A percentile compares a stretch with the other conserved stretches of the same genome.
These are phyloP conservation scores for Miscanthus lutarioriparius DNA, from an alignment of 176 grass and related monocot species.

Conservation along the genomic window DNA sequence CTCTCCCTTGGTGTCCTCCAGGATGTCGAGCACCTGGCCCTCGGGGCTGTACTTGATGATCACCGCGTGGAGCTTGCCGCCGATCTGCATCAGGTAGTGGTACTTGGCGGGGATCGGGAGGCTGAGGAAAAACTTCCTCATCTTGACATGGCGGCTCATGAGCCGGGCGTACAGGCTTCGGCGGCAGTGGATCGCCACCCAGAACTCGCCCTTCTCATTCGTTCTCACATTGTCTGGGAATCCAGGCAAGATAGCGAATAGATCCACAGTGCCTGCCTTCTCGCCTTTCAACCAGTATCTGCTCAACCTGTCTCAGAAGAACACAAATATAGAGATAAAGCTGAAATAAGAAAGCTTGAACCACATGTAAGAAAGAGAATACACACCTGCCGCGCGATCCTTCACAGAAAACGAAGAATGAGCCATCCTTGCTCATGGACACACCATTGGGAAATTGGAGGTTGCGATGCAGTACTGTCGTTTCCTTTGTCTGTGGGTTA, in stretches of 20 bases:
- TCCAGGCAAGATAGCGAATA: slow-evolving; percentile 74
- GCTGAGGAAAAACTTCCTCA: slow-evolving; percentile 79
- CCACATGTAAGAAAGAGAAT: slow-evolving; percentile 9
- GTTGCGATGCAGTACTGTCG: slow-evolving; percentile 63
- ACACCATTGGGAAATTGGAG: slow-evolving; percentile 94
- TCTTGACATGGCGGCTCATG: slow-evolving; percentile 32
- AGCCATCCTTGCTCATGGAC: slow-evolving; percentile 81
- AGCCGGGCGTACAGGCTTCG: slow-evolving; percentile 59
- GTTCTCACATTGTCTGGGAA: slow-evolving; percentile 90
- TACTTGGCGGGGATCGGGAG: slow-evolving; percentile 78
- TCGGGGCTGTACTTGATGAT: slow-evolving; percentile 77
- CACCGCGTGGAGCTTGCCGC: slow-evolving; percentile 65
- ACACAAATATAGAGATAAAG: neutral
- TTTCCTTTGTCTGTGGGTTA: slow-evolving; percentile 65
- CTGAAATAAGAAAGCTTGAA: neutral
- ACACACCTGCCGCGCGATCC: slow-evolving; percentile 67
- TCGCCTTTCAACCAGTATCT: slow-evolving; percentile 94
- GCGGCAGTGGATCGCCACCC: slow-evolving; percentile 82
- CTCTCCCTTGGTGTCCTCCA: slow-evolving; percentile 81
- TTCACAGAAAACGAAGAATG: slow-evolving; percentile 92
- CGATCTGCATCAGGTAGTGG: slow-evolving; percentile 81
- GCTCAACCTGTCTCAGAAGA: slow-evolving; percentile 52
- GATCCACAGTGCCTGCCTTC: slow-evolving; percentile 73
- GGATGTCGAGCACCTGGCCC: slow-evolving; percentile 66
- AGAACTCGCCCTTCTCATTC: slow-evolving; percentile 91